Base-by-base conservation (phyloP, 2,329 filamentous ascomycete genomes). In the Diaporthe australafricana region DNA sequence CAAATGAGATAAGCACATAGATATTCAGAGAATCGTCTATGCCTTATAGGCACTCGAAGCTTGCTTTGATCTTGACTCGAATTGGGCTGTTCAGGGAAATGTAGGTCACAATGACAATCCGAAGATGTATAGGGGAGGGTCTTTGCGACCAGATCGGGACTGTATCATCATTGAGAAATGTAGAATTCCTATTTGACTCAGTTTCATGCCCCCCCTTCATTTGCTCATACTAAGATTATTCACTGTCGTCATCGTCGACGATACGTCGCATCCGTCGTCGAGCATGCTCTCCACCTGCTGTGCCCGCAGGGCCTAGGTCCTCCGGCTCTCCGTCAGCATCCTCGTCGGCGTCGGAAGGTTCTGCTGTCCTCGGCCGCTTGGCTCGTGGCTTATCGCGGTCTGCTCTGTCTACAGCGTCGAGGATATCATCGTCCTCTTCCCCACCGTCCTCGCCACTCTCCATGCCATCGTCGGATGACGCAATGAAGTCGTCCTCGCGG, bases 401-500 rank as follows among this genome's bases (percentile, higher is more conserved):
- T 12, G 87, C 86, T 12, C 87, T 86, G 11, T 89, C 88, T 70
- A 93, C 91, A 25, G 91, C 91, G 42, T 86, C 87, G 47, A 83
- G 83, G 32, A 85, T 88, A 6, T 93, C 91, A 30, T 88, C 89
- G 47, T 87, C 88, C 66, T 87, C 88, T 7, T 90, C 89, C 42
- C 88, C 89, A 1, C 87, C 90, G 3, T 86, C 89, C 40, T 88
- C 89, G 5, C 53, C 67, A 30, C 53, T 60, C 50, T 89, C 89
- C 52, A 82, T 80, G 70, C 81, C 81, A 52, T 95, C 93, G 72
- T 94, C 93, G 77, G 92, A 94, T 4, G 86, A 87, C 4, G 92
- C 93, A 70, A 96, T 88, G 79, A 96, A 96, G 71, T 92, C 93
- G 77, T 96, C 93, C 42, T 92, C 92, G 78, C 92, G 87, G 74